Base-by-base conservation (phyloP, 148 eudicot genomes). In the Salicornia ramosissima region DNA sequence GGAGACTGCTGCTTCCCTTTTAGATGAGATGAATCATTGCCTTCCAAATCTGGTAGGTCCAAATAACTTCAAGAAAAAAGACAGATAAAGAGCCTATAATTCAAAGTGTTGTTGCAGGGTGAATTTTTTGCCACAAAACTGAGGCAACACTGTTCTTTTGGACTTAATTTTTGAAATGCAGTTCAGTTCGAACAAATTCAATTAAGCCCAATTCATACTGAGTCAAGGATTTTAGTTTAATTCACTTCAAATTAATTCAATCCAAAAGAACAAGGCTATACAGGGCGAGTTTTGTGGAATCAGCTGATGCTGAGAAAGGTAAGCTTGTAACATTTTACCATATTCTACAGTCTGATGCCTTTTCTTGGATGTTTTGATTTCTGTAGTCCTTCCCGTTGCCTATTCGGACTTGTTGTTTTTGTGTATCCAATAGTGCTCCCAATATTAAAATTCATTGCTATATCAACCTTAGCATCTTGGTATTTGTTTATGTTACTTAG, bases 11-110 rank as follows among this genome's bases (percentile, higher is more conserved):
- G 64, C 71, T 71, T 69, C 64, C 25, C 77, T 86, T 42, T 76
- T 63, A 59, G 78, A 79, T 70, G 96, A 93, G 87, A 88, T 90
- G 96, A 83, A 79, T 74, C 36, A 77, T 49, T 74, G 78, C 65
- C 46, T 74, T 40, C 42, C 87, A 25, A 34, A 81, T 76, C 86
- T 83, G 77, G 84, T 84, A 66, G 90, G 91, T 77, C 91, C 96
- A 29, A 83, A 85, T 70, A 85, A 90, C 74, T 88, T 86, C 70
- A 86, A 75, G 50, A 82, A 76, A 71, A 78, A 82, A 52, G 76
- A 78, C 25, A 67, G 74, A 60, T 54, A 73, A 78, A 28, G 33
- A 29, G 40, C 55, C 52, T 18, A 13, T 4, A 45, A 31, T 16
- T 18, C 21, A 21, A 30, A 43, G 5, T 10, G 24, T 33, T 28